These are phyloP conservation scores for Cinnamomum micranthum DNA, from an alignment of 164 flowering plant species.

Conservation along the genomic window DNA sequence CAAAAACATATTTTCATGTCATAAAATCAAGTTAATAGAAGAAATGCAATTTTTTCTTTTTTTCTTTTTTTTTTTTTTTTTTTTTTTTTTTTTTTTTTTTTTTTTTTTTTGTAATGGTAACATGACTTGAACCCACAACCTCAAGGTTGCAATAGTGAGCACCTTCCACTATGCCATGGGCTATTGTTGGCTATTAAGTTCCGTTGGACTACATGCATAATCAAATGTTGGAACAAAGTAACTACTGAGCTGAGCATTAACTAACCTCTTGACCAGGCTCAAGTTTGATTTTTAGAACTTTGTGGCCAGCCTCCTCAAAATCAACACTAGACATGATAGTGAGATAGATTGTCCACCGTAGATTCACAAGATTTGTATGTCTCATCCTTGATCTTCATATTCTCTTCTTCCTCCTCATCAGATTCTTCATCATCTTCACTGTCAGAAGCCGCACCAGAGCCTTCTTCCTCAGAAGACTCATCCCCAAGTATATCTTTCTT, in stretches of 20 bases:
- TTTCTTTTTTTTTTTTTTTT: too few species aligned
- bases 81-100: too few species aligned
- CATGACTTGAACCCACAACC: too few species aligned
- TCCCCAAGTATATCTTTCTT: constrained; percentile 66
- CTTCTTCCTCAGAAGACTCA: constrained; percentile 59
- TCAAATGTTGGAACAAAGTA: not conserved
- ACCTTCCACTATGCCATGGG: too few species aligned
- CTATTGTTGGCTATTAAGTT: too few species aligned
- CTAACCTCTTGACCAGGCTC: constrained; percentile 98
- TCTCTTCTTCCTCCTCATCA: constrained; percentile 51
- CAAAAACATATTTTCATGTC: not conserved
- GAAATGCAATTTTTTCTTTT: too few species aligned
- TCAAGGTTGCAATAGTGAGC: too few species aligned
- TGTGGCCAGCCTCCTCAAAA: constrained; percentile 99
- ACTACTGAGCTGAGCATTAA: not conserved
- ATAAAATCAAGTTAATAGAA: not conserved
- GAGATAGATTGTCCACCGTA: constrained; percentile 84
- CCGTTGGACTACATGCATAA: not conserved
- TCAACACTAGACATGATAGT: constrained; percentile 99
- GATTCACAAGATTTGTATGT: constrained; percentile 92
- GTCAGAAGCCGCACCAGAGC: constrained; percentile 47
- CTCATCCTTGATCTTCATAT: constrained; percentile 79
- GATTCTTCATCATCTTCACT: constrained; percentile 47
- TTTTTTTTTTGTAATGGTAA: too few species aligned
- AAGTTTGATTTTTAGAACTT: constrained; percentile 84